A percentile compares a stretch with the other conserved stretches of the same genome.
Evolutionary conservation across 1,284 basidiomycete species (phyloP).

Genomic region (Irpex sp.): DNA sequence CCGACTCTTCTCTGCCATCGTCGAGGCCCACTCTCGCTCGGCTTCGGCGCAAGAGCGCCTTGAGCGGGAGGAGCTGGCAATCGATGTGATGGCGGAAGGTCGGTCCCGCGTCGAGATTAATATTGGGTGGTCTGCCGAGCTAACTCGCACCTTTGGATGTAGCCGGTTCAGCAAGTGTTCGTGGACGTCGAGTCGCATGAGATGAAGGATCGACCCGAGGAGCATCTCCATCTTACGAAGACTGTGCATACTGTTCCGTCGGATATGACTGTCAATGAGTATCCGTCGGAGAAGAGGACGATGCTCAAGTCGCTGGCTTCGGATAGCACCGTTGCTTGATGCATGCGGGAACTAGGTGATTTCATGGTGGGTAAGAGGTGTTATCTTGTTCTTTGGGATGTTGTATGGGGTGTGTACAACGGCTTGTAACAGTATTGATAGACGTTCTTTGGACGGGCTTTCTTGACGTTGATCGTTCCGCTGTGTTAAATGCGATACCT

Average conservation of each 20-base stretch:
- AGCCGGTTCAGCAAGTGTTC: conserved; percentile 25
- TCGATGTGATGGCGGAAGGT: conserved; percentile 1
- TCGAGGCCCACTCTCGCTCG: neutral
- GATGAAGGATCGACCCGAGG: conserved; percentile 22
- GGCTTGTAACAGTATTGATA: neutral
- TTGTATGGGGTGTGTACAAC: neutral
- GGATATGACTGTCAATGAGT: neutral
- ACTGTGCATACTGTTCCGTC: neutral
- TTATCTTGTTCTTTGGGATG: neutral
- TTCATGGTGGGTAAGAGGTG: neutral
- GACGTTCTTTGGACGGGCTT: neutral
- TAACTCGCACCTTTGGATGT: neutral
- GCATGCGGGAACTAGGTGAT: neutral
- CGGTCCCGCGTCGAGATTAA: neutral
- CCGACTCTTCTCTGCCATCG: neutral
- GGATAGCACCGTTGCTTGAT: neutral
- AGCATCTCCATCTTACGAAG: neutral
- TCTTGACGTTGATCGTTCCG: neutral
- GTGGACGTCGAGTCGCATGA: conserved; percentile 29
- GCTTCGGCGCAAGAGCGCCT: neutral
- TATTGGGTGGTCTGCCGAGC: neutral
- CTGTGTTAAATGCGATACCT: neutral
- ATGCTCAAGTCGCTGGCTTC: neutral
- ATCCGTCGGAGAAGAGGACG: neutral
- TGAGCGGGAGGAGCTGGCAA: neutral